Percentiles rank a stretch among this genome's conserved stretches.
These are phyloP conservation scores for Aspergillus mulundensis DNA, from an alignment of 495 filamentous ascomycete genomes.

Conservation along the genomic window DNA sequence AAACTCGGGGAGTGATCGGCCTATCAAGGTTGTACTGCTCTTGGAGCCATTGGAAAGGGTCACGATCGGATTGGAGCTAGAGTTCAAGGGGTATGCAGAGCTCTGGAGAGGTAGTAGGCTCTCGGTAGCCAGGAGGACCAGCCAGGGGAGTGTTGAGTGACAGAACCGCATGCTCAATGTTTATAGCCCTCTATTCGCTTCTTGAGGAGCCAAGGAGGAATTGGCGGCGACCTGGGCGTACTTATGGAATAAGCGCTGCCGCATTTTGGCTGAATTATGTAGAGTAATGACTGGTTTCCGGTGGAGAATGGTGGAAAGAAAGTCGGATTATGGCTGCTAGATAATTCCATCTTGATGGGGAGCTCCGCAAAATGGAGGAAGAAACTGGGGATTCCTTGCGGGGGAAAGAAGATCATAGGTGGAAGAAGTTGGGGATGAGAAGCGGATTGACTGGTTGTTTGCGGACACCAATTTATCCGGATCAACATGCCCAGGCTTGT, in stretches of 20 bases:
- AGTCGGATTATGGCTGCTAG: not conserved
- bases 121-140: not conserved
- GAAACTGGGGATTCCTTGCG: not conserved
- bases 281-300: not conserved
- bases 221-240: not conserved
- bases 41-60: conserved; percentile 14
- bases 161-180: not conserved
- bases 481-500: not conserved
- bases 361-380: not conserved
- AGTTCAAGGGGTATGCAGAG: not conserved
- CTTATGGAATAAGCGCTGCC: not conserved
- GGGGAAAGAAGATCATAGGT: conserved; percentile 11
- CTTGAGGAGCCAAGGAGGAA: not conserved
- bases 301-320: not conserved
- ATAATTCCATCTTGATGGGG: conserved; percentile 1
- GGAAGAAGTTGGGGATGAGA: conserved; percentile 12
- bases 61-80: not conserved
- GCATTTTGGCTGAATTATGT: not conserved
- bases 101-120: not conserved
- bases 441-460: not conserved
- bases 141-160: not conserved
- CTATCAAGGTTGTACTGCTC: conserved; percentile 21
- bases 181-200: not conserved
- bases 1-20: conserved; percentile 29
- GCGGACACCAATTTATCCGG: conserved; percentile 11